Base-by-base conservation (phyloP, 2,329 filamentous ascomycete genomes). In the Plenodomus biglobosus region DNA sequence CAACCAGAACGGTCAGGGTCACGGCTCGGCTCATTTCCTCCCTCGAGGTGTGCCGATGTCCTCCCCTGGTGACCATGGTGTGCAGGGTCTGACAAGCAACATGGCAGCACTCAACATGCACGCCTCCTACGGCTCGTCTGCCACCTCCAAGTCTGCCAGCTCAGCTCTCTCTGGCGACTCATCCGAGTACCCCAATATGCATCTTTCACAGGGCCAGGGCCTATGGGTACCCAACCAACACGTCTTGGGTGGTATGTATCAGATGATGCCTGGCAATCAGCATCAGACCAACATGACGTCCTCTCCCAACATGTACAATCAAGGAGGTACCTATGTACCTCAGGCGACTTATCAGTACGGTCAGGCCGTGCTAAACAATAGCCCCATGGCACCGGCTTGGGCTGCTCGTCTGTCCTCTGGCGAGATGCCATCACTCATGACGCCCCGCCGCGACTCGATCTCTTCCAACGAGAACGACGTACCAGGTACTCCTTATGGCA, bases 381-480 rank as follows among this genome's bases (percentile, higher is more conserved):
- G 72, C 63, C 75, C 76, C 6, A 68, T 78, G 57, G 75, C 64
- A 30, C 64, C 73, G 13, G 71, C 68, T 54, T 79, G 77, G 77
- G 72, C 76, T 15, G 65, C 68, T 24, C 72, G 73, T 36, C 72
- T 76, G 50, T 71, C 75, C 4, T 77, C 73, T 16, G 73, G 69
- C 8, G 76, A 78, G 22, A 75, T 78, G 50, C 77, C 77, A 4
- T 74, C 76, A 8, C 69, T 80, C 42, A 76, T 79, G 70, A 79
- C 76, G 16, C 76, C 77, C 40, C 76, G 77, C 32, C 77, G 77
- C 40, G 77, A 77, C 55, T 79, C 77, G 7, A 69, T 78, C 54
- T 80, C 77, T 4, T 79, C 77, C 27, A 78, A 78, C 58, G 77
- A 79, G 71, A 76, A 78, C 48, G 77, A 79, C 40, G 71, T 77